A percentile compares a stretch with the other conserved stretches of the same genome.
Evolutionary conservation across 1,284 basidiomycete genomes (phyloP).

Genomic region (Papiliotrema terrestris): DNA sequence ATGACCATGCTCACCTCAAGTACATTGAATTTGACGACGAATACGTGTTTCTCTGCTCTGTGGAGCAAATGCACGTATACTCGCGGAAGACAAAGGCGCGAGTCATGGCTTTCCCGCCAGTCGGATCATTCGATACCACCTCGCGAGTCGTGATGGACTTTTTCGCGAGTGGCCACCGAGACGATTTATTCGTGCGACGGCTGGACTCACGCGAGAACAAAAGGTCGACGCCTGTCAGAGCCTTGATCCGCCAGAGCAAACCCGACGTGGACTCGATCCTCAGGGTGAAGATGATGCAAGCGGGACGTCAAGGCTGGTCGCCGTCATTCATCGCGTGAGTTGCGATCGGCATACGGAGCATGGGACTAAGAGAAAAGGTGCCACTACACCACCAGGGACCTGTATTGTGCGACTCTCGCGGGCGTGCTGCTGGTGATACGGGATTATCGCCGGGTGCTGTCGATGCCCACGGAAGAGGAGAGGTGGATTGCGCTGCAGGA

Average conservation of each 20-base stretch:
- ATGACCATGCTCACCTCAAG: slow-evolving; percentile 11
- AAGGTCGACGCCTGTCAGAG: no score
- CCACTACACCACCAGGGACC: slow-evolving; percentile 32
- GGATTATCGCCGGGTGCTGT: slow-evolving; percentile 26
- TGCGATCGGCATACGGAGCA: no score
- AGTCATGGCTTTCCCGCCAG: slow-evolving; percentile 21
- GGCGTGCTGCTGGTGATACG: slow-evolving; percentile 28
- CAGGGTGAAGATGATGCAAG: no score
- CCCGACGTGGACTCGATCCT: no score
- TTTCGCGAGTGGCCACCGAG: no score
- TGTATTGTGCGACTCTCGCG: slow-evolving; percentile 24
- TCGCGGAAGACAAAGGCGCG: slow-evolving; percentile 21
- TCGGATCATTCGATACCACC: no score
- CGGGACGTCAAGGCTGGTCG: no score
- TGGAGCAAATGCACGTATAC: slow-evolving; percentile 25
- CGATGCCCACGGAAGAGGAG: neutral
- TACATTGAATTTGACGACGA: slow-evolving; percentile 48
- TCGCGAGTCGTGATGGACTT: no score
- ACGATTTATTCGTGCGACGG: no score
- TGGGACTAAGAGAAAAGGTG: no score
- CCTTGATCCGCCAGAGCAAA: no score
- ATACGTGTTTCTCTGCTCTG: slow-evolving; percentile 36
- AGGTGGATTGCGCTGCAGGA: neutral
- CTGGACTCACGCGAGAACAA: no score
- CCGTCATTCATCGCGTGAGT: neutral